Evolutionary conservation across 306 rosid genomes (phyloP), one percentile per base, ranked within the genome.

Genomic region (Cicer judaicum): DNA sequence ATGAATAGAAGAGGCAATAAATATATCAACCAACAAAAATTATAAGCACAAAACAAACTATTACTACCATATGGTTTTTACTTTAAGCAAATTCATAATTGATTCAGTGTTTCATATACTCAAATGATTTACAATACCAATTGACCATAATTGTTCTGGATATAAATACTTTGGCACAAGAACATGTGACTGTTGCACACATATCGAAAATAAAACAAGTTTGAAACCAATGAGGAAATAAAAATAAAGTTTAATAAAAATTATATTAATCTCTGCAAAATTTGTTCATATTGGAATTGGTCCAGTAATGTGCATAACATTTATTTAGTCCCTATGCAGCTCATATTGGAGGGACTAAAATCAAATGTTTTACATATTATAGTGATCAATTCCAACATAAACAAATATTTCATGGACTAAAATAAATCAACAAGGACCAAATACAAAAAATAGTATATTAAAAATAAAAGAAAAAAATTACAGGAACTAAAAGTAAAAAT

Each of bases 131-230:
- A 53, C 15, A 2, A 63, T 42, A 70, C 55, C 57, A 53, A 36
- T 46, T 55, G 64, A 13, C 29, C 64, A 70, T 54, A 44, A 55
- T 1, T 66, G 18, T 70, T 50, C 13, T 1, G 36, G 36, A 29
- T 4, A 29, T 29, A 29, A 29, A 29, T 29, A 39, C 5, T 39
- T 18, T 13, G 19, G 10, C 18, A 29, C 7, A 46, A 68, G 48
- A 81, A 18, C 10, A 52, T 49, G 54, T 34, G 47, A 16, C 41
- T 36, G 24, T 55, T 5, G 50, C 56, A 7, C 39, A 63, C 70
- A 40, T 10, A 65, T 75, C 75, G 75, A 12, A 67, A 44, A 73
- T 73, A 49, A 69, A 80, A 62, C 70, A 64, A 71, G 8, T 49
- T 29, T 29, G 7, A 19, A 63, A 55, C 41, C 36, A 24, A 13